Conservation (phyloP, 2,329 filamentous ascomycete genomes). For the Gaeumannomyces tritici region DNA sequence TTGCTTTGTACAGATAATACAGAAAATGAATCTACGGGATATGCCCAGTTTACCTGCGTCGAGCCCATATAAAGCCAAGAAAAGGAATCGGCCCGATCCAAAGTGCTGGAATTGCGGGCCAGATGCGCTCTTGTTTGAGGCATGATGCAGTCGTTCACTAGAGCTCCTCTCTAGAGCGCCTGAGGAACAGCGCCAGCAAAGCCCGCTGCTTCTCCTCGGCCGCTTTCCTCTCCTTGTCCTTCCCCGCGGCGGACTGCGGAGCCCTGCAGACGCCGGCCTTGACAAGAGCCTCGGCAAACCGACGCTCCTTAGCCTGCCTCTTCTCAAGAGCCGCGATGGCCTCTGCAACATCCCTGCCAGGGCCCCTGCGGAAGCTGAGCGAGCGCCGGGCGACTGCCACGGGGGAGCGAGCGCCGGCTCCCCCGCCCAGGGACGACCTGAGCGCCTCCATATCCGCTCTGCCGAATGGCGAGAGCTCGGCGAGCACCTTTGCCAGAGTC, state of each 20-base stretch:
- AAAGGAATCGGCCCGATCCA: neutral
- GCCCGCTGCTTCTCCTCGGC: conserved; percentile 55
- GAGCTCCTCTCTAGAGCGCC: conserved; percentile 9
- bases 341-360: conserved; percentile 9
- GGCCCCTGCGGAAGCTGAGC: conserved; percentile 30
- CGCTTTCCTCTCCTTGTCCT: conserved; percentile 45
- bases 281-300: conserved; percentile 57
- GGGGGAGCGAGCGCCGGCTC: conserved; percentile 7
- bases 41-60: neutral
- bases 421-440: conserved; percentile 9
- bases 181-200: conserved; percentile 62
- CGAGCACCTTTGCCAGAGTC: conserved; percentile 51
- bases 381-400: conserved; percentile 28
- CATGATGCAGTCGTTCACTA: neutral
- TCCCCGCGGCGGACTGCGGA: conserved; percentile 15
- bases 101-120: neutral
- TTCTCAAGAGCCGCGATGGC: conserved; percentile 36
- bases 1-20: neutral
- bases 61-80: neutral
- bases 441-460: conserved; percentile 26
- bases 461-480: conserved; percentile 34
- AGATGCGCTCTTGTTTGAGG: neutral
- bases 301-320: conserved; percentile 48
- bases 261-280: conserved; percentile 46
- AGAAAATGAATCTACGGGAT: neutral